These are phyloP conservation scores for Metschnikowia kunwiensis DNA, from an alignment of 805 yeast genomes.

Conservation along the genomic window DNA sequence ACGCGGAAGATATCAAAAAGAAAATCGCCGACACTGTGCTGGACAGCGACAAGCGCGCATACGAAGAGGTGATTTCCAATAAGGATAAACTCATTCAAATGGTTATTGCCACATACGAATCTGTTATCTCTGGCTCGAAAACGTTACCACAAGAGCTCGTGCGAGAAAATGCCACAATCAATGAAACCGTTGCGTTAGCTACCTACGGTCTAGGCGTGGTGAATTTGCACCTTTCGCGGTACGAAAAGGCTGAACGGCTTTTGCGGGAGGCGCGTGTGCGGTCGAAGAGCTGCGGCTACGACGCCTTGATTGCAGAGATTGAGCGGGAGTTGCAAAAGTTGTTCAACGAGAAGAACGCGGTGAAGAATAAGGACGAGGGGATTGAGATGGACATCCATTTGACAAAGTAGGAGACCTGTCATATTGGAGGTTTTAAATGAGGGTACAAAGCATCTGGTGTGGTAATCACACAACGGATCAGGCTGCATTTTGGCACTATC, in stretches of 20 bases:
- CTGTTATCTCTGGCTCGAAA: conserved; percentile 34
- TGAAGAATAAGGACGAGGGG: conserved; percentile 10
- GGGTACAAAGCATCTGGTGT: too few relatives aligned
- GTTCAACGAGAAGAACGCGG: conserved; percentile 30
- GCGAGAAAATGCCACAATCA: conserved; percentile 29
- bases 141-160: conserved; percentile 27
- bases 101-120: conserved; percentile 34
- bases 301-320: conserved; percentile 58
- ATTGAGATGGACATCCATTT: conserved; percentile 27
- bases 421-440: too few relatives aligned
- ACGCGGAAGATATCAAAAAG: conserved; percentile 12
- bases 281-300: conserved; percentile 64
- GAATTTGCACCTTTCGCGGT: conserved; percentile 55
- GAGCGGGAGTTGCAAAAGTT: conserved; percentile 64
- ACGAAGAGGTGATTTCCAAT: conserved; percentile 18
- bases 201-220: conserved; percentile 85
- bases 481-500: too few relatives aligned
- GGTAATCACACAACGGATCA: too few relatives aligned
- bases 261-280: conserved; percentile 68
- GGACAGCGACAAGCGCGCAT: conserved; percentile 29
- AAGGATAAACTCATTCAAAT: conserved; percentile 27
- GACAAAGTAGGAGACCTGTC: conserved; percentile 4
- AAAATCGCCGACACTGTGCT: conserved; percentile 13
- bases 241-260: conserved; percentile 55
- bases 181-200: conserved; percentile 73